phyloP scores from a whole-genome alignment of 495 filamentous ascomycete species.

The Cercophora scortea region DNA sequence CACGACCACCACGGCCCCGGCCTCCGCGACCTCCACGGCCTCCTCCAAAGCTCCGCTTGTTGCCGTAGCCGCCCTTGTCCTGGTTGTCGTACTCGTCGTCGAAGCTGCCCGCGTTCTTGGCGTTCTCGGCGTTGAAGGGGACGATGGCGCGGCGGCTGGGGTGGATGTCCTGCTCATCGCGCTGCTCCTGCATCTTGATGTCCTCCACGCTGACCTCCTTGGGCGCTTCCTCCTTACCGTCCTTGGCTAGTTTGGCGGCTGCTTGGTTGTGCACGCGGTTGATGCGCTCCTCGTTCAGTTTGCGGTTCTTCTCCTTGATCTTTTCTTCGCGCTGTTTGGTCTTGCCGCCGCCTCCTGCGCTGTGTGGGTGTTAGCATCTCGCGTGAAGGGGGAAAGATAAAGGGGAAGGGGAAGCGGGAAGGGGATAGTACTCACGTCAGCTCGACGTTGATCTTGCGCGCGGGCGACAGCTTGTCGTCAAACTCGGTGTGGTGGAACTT shows the following conservation, averaged over 20 bases:
- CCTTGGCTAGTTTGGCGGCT: conserved; percentile 42
- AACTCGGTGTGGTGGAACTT: conserved; percentile 83
- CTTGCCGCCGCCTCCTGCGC: conserved; percentile 78
- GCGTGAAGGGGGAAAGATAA: background rate
- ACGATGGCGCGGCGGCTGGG: conserved; percentile 20
- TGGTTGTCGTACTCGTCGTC: conserved; percentile 3
- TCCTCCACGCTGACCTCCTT: conserved; percentile 16
- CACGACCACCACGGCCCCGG: conserved; percentile 3
- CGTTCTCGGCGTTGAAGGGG: background rate
- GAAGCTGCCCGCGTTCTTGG: background rate
- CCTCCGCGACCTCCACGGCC: conserved; percentile 7
- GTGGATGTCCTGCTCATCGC: conserved; percentile 15
- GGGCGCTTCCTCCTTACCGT: background rate
- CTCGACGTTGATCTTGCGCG: conserved; percentile 81
- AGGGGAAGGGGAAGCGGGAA: background rate
- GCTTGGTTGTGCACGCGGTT: conserved; percentile 42
- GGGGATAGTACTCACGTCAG: conserved; percentile 76
- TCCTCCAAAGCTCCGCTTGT: background rate
- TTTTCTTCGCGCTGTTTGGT: conserved; percentile 61
- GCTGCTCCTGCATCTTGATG: conserved; percentile 15
- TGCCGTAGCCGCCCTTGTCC: conserved; percentile 5
- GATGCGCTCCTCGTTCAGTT: conserved; percentile 73
- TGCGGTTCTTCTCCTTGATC: conserved; percentile 68
- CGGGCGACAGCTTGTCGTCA: conserved; percentile 52
- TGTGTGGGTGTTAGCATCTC: conserved; percentile 16